Conservation (phyloP, 805 yeast species). For the Ascoidea asiatica region DNA sequence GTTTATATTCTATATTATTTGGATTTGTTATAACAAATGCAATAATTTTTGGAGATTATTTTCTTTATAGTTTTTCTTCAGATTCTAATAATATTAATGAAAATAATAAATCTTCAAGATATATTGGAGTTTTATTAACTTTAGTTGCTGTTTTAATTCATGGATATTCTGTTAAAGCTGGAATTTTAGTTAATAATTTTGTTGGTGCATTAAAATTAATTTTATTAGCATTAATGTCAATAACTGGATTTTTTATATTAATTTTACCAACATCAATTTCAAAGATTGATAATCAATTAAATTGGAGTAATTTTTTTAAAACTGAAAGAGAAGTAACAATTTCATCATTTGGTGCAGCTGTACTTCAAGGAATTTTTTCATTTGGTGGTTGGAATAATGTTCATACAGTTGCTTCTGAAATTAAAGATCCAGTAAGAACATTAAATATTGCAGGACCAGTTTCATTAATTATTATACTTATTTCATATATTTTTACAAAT, state of each 20-base stretch:
- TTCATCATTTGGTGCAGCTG: constrained; percentile 38
- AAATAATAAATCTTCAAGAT: constrained; percentile 25
- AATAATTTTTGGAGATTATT: constrained; percentile 50
- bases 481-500: constrained; percentile 38
- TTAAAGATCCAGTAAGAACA: constrained; percentile 43
- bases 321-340: constrained; percentile 22
- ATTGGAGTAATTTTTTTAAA: constrained; percentile 18
- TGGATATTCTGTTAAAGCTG: constrained; percentile 44
- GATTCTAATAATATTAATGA: constrained; percentile 24
- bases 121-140: constrained; percentile 28
- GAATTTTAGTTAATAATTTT: constrained; percentile 46
- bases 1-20: constrained; percentile 34
- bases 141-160: constrained; percentile 29
- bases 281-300: constrained; percentile 29
- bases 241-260: constrained; percentile 45
- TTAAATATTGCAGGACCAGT: constrained; percentile 49
- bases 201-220: constrained; percentile 49
- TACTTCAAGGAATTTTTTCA: constrained; percentile 44
- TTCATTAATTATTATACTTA: constrained; percentile 30
- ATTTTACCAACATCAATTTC: constrained; percentile 30
- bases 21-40: constrained; percentile 44
- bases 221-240: constrained; percentile 37
- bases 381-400: constrained; percentile 53
- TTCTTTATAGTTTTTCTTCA: constrained; percentile 29
- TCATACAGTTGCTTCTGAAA: constrained; percentile 48